Conservation (phyloP, 495 filamentous ascomycete genomes). For the Podospora appendiculata region DNA sequence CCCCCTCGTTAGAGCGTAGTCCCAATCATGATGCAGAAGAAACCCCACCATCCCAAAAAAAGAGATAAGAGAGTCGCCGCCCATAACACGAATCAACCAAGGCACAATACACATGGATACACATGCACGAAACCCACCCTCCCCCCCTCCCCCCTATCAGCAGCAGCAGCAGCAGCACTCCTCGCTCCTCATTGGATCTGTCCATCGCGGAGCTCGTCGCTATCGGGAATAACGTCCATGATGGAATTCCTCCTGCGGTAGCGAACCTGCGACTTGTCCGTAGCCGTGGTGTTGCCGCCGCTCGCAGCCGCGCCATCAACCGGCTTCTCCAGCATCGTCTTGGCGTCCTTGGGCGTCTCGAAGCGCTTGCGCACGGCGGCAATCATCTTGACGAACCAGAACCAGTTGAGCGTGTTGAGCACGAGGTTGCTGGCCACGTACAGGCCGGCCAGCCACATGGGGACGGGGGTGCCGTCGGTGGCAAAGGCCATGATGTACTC, state of each 20-base stretch:
- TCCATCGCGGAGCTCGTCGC: conserved; percentile 23
- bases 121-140: neutral
- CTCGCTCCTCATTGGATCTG: conserved; percentile 18
- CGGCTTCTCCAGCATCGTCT: conserved; percentile 16
- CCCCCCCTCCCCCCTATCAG: neutral
- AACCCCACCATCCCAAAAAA: too few relatives aligned
- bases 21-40: too few relatives aligned
- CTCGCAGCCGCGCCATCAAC: neutral
- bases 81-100: too few relatives aligned
- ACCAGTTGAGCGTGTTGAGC: conserved; percentile 84
- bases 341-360: conserved; percentile 45
- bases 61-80: too few relatives aligned
- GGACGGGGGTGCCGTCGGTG: conserved; percentile 45
- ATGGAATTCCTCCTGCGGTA: conserved; percentile 14
- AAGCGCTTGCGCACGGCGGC: conserved; percentile 85
- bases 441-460: conserved; percentile 68
- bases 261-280: neutral
- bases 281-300: neutral
- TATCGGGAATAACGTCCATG: conserved; percentile 25
- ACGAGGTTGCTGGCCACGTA: conserved; percentile 74
- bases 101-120: too few relatives aligned
- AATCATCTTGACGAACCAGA: conserved; percentile 98
- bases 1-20: too few relatives aligned
- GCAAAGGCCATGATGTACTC: conserved; percentile 39
- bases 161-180: too few relatives aligned